Percentiles rank a stretch among this genome's conserved stretches.
phyloP scores from a whole-genome alignment of 2,329 filamentous ascomycete genomes.

The Blastomyces parvus region DNA sequence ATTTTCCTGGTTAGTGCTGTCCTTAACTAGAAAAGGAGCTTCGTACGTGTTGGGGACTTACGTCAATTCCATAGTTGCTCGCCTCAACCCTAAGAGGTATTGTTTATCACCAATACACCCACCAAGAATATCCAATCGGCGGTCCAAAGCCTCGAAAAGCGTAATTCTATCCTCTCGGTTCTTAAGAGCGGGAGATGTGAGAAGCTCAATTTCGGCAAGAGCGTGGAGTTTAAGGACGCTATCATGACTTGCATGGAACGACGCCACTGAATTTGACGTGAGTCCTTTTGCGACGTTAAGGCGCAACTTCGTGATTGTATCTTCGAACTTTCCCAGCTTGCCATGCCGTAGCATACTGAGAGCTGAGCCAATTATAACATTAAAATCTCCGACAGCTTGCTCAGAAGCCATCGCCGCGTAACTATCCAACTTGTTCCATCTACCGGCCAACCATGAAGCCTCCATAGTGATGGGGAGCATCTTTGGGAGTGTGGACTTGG shows the following conservation, averaged over 20 bases:
- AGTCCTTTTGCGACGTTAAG: slow-evolving; percentile 63
- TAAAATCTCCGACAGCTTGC: slow-evolving; percentile 56
- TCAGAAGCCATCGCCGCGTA: slow-evolving; percentile 44
- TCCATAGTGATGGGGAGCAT: slow-evolving; percentile 80
- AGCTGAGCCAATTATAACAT: slow-evolving; percentile 65
- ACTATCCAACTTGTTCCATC: slow-evolving; percentile 65
- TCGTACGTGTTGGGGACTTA: slow-evolving; percentile 12
- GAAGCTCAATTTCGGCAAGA: slow-evolving; percentile 72
- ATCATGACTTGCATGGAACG: slow-evolving; percentile 74
- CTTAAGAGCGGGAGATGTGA: slow-evolving; percentile 25
- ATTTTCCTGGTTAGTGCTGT: slow-evolving; percentile 12
- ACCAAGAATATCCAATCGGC: slow-evolving; percentile 79
- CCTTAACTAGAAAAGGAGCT: neutral
- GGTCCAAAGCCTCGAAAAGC: slow-evolving; percentile 51
- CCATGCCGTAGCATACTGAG: slow-evolving; percentile 51
- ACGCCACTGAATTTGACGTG: slow-evolving; percentile 66
- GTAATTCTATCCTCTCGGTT: slow-evolving; percentile 17
- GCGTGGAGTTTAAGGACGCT: slow-evolving; percentile 79
- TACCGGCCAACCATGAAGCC: slow-evolving; percentile 79
- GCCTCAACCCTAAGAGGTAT: slow-evolving; percentile 74
- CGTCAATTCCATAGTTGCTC: slow-evolving; percentile 76
- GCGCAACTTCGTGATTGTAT: slow-evolving; percentile 55
- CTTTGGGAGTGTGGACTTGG: slow-evolving; percentile 46
- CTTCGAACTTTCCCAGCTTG: slow-evolving; percentile 44
- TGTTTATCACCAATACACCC: slow-evolving; percentile 89